Evolutionary conservation across 192 early-diverging fungal species (phyloP).

Genomic region (Linnemannia exigua): DNA sequence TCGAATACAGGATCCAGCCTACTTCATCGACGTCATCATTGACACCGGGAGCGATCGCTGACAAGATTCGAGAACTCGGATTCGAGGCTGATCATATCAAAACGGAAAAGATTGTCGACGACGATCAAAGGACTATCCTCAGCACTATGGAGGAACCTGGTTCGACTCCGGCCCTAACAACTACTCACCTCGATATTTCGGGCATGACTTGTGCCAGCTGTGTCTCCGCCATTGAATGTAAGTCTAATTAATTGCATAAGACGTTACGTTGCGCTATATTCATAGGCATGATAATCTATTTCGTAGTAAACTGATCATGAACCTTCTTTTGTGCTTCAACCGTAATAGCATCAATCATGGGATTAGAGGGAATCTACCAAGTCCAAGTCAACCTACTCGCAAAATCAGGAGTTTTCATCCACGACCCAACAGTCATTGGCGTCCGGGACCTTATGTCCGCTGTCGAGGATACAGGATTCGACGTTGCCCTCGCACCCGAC

Average conservation of each 20-base stretch:
- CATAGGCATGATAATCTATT: neutral
- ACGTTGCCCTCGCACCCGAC: slow-evolving; percentile 59
- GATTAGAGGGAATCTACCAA: slow-evolving; percentile 58
- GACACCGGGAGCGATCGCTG: slow-evolving; percentile 40
- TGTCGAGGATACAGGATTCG: slow-evolving; percentile 74
- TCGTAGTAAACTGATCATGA: neutral
- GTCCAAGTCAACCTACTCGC: slow-evolving; percentile 68
- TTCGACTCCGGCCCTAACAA: slow-evolving; percentile 4
- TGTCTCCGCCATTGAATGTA: slow-evolving; percentile 78
- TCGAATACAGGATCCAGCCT: slow-evolving; percentile 29
- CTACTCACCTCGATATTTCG: slow-evolving; percentile 59
- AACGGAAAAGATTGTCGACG: slow-evolving; percentile 26
- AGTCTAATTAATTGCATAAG: neutral
- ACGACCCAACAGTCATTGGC: slow-evolving; percentile 68
- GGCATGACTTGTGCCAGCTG: slow-evolving; percentile 95
- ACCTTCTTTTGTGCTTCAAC: neutral
- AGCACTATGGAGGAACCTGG: neutral
- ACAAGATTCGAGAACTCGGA: slow-evolving; percentile 57
- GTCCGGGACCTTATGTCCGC: slow-evolving; percentile 70
- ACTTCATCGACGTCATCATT: neutral
- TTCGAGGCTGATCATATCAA: slow-evolving; percentile 62
- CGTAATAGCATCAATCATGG: slow-evolving; percentile 36
- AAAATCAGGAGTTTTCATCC: slow-evolving; percentile 63
- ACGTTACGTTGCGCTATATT: too few species aligned
- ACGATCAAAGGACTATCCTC: slow-evolving; percentile 10